Percentiles rank a stretch among this genome's conserved stretches.
Evolutionary conservation across 306 rosid species (phyloP).

Genomic region (Malus asiatica): DNA sequence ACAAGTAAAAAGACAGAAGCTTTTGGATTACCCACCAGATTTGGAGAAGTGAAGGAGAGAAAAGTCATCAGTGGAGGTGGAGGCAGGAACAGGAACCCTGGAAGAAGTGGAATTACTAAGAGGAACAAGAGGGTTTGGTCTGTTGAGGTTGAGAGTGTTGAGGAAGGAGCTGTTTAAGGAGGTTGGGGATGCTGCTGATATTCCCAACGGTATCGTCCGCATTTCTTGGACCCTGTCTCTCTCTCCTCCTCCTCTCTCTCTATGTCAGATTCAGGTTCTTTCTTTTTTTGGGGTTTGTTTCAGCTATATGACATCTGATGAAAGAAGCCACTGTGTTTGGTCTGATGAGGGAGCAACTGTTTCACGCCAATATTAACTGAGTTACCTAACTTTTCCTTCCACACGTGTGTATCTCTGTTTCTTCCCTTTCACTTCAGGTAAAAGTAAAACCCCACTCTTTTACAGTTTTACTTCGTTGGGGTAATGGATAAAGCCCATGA

Average conservation of each 20-base stretch:
- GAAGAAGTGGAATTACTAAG: neutral
- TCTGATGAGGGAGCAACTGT: neutral
- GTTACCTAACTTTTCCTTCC: neutral
- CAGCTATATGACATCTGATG: neutral
- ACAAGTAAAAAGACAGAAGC: neutral
- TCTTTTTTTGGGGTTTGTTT: neutral
- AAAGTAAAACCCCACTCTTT: neutral
- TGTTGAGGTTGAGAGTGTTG: slow-evolving; percentile 25
- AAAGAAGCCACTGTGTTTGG: neutral
- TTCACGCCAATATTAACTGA: neutral
- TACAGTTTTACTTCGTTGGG: neutral
- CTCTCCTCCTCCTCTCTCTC: neutral
- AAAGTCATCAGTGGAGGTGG: slow-evolving; percentile 25
- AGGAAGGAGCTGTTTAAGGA: slow-evolving; percentile 36
- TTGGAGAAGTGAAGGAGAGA: slow-evolving; percentile 40
- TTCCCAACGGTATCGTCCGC: slow-evolving; percentile 75
- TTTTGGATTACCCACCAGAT: slow-evolving; percentile 41
- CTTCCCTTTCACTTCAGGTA: neutral
- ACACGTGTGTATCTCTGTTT: neutral
- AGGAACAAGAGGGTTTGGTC: slow-evolving; percentile 25
- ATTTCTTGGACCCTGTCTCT: slow-evolving; percentile 38
- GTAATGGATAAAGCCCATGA: neutral
- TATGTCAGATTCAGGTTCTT: neutral
- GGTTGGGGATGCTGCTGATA: slow-evolving; percentile 43
- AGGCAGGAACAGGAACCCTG: slow-evolving; percentile 33